These are phyloP conservation scores for Neofusicoccum kwambonambiense DNA, from an alignment of 2,329 filamentous ascomycete species.

Conservation along the genomic window DNA sequence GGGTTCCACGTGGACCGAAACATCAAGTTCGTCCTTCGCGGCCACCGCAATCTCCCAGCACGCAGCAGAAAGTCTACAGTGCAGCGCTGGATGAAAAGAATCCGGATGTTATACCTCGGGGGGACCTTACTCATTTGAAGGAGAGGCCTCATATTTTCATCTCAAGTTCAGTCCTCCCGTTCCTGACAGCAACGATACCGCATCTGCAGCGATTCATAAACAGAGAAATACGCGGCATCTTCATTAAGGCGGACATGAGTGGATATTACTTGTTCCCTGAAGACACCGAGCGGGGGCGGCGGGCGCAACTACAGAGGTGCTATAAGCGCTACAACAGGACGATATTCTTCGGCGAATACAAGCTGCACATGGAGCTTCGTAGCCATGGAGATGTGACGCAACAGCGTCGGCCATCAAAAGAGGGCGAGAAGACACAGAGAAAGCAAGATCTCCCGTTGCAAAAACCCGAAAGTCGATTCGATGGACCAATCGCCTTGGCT, in stretches of 20 bases:
- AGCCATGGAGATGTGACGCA: not conserved
- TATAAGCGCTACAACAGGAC: not conserved
- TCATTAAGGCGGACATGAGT: not conserved
- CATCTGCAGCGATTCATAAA: not conserved
- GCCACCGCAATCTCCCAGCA: not conserved
- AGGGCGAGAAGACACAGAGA: not conserved
- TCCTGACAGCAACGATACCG: not conserved
- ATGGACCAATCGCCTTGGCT: not conserved
- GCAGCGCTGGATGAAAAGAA: not conserved
- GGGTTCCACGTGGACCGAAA: not conserved
- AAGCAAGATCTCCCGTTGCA: not conserved
- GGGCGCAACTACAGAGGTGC: not conserved
- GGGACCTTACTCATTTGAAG: not conserved
- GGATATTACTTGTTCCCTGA: conserved; percentile 11
- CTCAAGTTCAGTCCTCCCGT: not conserved
- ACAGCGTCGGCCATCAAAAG: not conserved
- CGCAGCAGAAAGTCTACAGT: not conserved
- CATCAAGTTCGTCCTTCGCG: not conserved
- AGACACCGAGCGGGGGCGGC: not conserved
- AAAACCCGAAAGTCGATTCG: not conserved
- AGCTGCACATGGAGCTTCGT: not conserved
- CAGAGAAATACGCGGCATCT: not conserved
- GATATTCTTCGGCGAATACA: not conserved
- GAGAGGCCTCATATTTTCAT: conserved; percentile 12
- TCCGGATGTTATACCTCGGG: not conserved